phyloP scores from a whole-genome alignment of 2,329 filamentous ascomycete species.

The Endocalyx cinctus region DNA sequence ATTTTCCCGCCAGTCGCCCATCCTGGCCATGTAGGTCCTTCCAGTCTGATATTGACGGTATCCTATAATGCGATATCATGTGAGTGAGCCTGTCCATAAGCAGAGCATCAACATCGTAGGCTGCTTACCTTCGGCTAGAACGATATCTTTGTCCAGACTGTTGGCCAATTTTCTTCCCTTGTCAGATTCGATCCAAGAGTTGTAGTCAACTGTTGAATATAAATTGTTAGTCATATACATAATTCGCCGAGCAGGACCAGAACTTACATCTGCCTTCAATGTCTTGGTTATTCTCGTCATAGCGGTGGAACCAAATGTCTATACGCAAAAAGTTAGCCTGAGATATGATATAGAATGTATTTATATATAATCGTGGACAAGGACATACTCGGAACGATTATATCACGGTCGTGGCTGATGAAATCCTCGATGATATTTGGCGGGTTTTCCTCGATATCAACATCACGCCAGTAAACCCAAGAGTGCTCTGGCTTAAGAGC shows the following conservation, averaged over 20 bases:
- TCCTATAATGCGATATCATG: constrained; percentile 42
- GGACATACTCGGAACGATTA: constrained; percentile 88
- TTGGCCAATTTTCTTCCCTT: constrained; percentile 72
- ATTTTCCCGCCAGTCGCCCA: constrained; percentile 90
- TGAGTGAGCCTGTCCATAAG: constrained; percentile 9
- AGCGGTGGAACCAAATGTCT: constrained; percentile 98
- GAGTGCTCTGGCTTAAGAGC: constrained; percentile 90
- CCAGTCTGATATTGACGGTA: constrained; percentile 93
- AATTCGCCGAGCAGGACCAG: no score
- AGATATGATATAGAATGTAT: no score
- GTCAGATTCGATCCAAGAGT: constrained; percentile 95
- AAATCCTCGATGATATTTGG: constrained; percentile 89
- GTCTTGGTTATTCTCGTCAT: constrained; percentile 70
- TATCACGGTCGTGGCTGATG: constrained; percentile 85
- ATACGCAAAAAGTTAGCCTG: no score
- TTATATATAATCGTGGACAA: no score
- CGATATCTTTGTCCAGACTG: constrained; percentile 69
- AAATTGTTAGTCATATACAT: no score
- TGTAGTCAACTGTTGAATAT: constrained; percentile 80
- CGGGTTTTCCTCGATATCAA: constrained; percentile 91
- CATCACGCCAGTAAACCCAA: constrained; percentile 98
- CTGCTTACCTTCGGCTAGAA: constrained; percentile 84
- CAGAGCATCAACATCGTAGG: not conserved
- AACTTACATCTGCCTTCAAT: constrained; percentile 89
- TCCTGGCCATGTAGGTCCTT: constrained; percentile 80